Conservation (phyloP, 2,329 filamentous ascomycete species). For the Sphaceloma murrayae region DNA sequence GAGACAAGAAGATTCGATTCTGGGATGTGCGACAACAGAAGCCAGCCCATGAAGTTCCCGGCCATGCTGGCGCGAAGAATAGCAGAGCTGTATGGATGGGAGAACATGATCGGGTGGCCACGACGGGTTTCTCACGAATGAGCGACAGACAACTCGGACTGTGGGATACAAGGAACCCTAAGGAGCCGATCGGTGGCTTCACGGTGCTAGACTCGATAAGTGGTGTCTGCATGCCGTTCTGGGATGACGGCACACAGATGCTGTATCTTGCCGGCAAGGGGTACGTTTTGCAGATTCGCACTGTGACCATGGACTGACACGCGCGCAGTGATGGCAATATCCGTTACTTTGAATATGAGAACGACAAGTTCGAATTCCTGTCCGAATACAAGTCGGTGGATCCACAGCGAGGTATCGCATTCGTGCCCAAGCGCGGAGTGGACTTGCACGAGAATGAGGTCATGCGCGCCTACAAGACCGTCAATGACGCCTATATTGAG, state of each 20-base stretch:
- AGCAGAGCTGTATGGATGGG: conserved; percentile 95
- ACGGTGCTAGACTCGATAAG: conserved; percentile 88
- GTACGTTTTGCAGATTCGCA: conserved; percentile 36
- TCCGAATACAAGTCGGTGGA: conserved; percentile 97
- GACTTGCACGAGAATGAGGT: conserved; percentile 96
- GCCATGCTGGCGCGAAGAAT: conserved; percentile 92
- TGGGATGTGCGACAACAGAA: conserved; percentile 96
- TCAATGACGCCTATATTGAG: conserved; percentile 89
- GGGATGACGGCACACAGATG: conserved; percentile 94
- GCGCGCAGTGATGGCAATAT: conserved; percentile 81
- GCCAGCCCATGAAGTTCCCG: conserved; percentile 71
- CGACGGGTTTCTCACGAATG: conserved; percentile 96
- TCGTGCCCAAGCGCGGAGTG: conserved; percentile 87
- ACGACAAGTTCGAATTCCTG: conserved; percentile 96
- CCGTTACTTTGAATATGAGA: conserved; percentile 95
- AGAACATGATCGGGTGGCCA: conserved; percentile 90
- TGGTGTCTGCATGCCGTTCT: conserved; percentile 98
- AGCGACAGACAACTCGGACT: conserved; percentile 92
- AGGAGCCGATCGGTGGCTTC: conserved; percentile 81
- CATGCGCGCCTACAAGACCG: conserved; percentile 92
- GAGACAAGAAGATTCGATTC: conserved; percentile 95
- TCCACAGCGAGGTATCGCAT: conserved; percentile 87
- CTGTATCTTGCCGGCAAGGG: conserved; percentile 96
- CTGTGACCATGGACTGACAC: too few relatives aligned
- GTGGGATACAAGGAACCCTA: conserved; percentile 78